Evolutionary conservation across 1,139 yeast species (phyloP), one percentile per base, ranked within the genome.

Genomic region (Kurtzmaniella natalensis): DNA sequence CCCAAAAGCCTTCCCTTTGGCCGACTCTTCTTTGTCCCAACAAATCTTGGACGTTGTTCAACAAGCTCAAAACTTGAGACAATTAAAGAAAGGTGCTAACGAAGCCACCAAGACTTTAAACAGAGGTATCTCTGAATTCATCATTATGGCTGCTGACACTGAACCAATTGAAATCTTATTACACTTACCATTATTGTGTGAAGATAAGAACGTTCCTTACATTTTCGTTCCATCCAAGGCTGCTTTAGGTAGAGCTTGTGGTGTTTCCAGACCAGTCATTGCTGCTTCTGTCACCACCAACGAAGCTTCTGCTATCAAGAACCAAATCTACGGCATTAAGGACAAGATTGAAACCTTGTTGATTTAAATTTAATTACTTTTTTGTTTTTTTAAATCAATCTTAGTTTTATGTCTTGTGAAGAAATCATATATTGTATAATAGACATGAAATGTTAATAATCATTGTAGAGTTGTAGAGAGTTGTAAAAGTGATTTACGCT

Each of bases 81-180:
- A 94, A 72, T 81, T 92, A 67, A 92, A 94, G 79, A 92, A 92
- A 71, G 99, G 99, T 68, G 98, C 98, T 49, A 92, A 94, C 67
- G 99, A 92, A 73, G 95, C 98, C 55, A 94, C 98, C 73, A 92
- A 94, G 78, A 92, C 98, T 55, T 80, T 92, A 71, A 92, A 94
- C 84, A 87, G 98, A 76, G 98, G 98, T 80, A 92, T 94, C 59
- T 85, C 96, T 54, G 98, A 92, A 73, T 92, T 94, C 78, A 89
- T 94, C 69, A 87, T 94, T 72, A 88, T 94, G 96, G 98, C 98
- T 52, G 99, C 98, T 54, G 98, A 94, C 64, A 87, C 98, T 54
- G 96, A 92, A 69, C 99, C 99, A 55, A 89, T 94, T 59, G 98
- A 94, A 74, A 92, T 94, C 65, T 82, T 94, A 62, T 81, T 94